phyloP scores from a whole-genome alignment of 257 asterid species.

The Eustoma russellianum region DNA sequence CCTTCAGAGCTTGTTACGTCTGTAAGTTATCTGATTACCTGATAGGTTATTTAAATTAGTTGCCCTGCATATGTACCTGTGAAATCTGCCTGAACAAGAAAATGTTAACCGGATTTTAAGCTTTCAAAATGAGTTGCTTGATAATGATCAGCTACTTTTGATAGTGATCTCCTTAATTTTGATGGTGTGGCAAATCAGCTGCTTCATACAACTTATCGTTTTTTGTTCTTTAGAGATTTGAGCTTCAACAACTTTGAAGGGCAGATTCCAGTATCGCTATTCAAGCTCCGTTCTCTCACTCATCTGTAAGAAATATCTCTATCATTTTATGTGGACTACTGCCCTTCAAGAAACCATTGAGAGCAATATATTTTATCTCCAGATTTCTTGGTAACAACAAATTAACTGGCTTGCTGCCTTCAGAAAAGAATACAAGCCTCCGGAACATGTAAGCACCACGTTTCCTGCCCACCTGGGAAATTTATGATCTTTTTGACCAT shows the following conservation, averaged over 20 bases:
- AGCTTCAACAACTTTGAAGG: constrained; percentile 81
- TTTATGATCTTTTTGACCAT: too few relatives aligned
- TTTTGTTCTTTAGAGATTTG: constrained; percentile 59
- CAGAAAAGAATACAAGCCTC: constrained; percentile 34
- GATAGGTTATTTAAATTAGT: neutral
- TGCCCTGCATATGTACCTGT: neutral
- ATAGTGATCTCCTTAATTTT: neutral
- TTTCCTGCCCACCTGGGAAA: too few relatives aligned
- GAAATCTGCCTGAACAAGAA: neutral
- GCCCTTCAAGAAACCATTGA: neutral
- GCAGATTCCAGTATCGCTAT: constrained; percentile 39
- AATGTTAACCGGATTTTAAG: neutral
- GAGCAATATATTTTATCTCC: constrained; percentile 11
- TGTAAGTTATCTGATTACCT: constrained; percentile 41
- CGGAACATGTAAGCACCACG: constrained; percentile 37
- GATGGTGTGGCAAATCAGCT: neutral
- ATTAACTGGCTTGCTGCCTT: constrained; percentile 51
- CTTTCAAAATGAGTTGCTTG: neutral
- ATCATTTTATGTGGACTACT: neutral
- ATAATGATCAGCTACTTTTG: neutral
- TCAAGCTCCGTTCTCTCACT: constrained; percentile 41
- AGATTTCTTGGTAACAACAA: constrained; percentile 84
- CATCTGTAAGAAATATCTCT: constrained; percentile 34
- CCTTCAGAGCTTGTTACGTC: constrained; percentile 31
- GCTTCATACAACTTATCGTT: neutral